Percentiles rank a stretch among this genome's conserved stretches.
Evolutionary conservation across 371 early-diverging fungal genomes (phyloP).

Genomic region (Apophysomyces trapeziformis): DNA sequence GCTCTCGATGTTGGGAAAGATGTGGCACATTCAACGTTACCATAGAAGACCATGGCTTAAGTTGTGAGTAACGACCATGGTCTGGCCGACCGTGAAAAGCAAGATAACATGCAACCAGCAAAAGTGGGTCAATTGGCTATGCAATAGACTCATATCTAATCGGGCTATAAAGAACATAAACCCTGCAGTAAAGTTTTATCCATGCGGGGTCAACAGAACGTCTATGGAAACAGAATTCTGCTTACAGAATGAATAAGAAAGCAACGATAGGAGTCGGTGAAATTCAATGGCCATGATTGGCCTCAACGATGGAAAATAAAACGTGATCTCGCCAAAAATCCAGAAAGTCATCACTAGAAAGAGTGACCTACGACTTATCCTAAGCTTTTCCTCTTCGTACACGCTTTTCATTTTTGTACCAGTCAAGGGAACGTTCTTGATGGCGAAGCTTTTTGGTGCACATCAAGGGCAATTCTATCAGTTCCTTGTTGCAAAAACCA

Average conservation of each 20-base stretch:
- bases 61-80: constrained; percentile 30
- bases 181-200: constrained; percentile 11
- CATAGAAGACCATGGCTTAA: constrained; percentile 29
- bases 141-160: constrained; percentile 5
- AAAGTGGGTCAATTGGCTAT: constrained; percentile 21
- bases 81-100: constrained; percentile 29
- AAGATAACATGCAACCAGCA: constrained; percentile 34
- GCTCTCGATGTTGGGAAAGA: neutral
- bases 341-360: neutral
- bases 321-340: neutral
- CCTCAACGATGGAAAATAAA: neutral
- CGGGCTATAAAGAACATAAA: constrained; percentile 13
- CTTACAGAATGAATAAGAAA: constrained; percentile 14
- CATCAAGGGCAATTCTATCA: constrained; percentile 9
- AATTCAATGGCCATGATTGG: neutral
- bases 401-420: neutral
- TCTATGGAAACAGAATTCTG: neutral
- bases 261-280: constrained; percentile 2
- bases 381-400: neutral
- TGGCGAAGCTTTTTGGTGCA: neutral
- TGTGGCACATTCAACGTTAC: constrained; percentile 11
- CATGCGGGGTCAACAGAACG: too few species aligned
- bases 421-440: neutral
- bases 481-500: constrained; percentile 8
- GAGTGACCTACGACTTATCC: neutral